These are phyloP conservation scores for Candida insectorum DNA, from an alignment of 805 yeast genomes.

Conservation along the genomic window DNA sequence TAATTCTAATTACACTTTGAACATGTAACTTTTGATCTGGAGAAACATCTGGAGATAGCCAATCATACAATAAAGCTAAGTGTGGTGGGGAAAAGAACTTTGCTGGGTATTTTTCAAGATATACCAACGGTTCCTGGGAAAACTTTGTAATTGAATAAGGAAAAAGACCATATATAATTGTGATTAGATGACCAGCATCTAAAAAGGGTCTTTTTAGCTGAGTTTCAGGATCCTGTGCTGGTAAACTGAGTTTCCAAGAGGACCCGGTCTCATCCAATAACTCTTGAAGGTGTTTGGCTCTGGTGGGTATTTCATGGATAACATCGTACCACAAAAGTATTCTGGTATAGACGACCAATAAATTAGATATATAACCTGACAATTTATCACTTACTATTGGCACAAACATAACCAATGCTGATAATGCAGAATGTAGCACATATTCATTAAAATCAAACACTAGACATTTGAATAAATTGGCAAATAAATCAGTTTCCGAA, in stretches of 20 bases:
- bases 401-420: conserved; percentile 27
- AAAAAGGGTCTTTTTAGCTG: no score
- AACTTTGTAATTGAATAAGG: conserved; percentile 49
- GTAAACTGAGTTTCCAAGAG: conserved; percentile 17
- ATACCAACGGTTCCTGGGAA: conserved; percentile 39
- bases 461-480: conserved; percentile 33
- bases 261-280: conserved; percentile 6
- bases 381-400: conserved; percentile 44
- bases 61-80: conserved; percentile 3
- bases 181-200: conserved; percentile 35
- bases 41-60: not conserved
- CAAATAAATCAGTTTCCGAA: conserved; percentile 32
- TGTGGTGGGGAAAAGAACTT: conserved; percentile 9
- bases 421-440: conserved; percentile 33
- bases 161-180: conserved; percentile 54
- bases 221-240: conserved; percentile 9
- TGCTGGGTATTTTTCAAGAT: conserved; percentile 16
- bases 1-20: conserved; percentile 14
- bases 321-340: conserved; percentile 24
- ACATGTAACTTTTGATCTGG: not conserved
- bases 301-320: conserved; percentile 10
- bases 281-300: conserved; percentile 7
- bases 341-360: conserved; percentile 45
- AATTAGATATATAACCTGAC: conserved; percentile 30
- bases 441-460: conserved; percentile 40